These are phyloP conservation scores for Gonapodya sp. DNA, from an alignment of 192 early-diverging fungal species.

Conservation along the genomic window DNA sequence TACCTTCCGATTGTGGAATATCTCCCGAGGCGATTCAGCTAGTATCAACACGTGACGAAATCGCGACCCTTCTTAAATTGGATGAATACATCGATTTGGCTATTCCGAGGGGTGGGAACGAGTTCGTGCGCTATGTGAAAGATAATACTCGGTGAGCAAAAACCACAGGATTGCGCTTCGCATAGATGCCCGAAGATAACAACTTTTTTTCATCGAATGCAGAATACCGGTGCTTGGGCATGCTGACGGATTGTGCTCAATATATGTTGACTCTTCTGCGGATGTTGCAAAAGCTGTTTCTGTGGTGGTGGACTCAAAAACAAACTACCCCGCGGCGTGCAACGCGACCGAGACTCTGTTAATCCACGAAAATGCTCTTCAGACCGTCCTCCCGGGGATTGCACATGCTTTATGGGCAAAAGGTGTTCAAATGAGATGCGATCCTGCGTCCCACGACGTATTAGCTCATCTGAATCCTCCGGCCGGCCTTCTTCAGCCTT, in stretches of 20 bases:
- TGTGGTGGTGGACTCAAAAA: conserved; percentile 88
- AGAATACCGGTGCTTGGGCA: conserved; percentile 99
- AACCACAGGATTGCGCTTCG: not conserved
- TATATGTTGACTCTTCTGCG: conserved; percentile 75
- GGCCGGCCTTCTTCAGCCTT: conserved; percentile 19
- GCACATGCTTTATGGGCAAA: conserved; percentile 45
- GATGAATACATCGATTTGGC: conserved; percentile 93
- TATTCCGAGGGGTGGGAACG: conserved; percentile 88
- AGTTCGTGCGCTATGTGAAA: conserved; percentile 83
- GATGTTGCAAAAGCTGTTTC: conserved; percentile 66
- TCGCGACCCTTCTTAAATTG: conserved; percentile 69
- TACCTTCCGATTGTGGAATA: conserved; percentile 29
- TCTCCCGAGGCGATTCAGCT: conserved; percentile 71
- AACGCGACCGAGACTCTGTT: conserved; percentile 89
- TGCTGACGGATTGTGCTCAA: conserved; percentile 93
- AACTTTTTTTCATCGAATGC: conserved; percentile 1
- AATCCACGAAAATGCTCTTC: conserved; percentile 51
- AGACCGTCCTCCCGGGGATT: conserved; percentile 31
- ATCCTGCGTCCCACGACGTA: conserved; percentile 35
- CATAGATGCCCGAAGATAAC: not conserved
- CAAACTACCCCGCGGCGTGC: conserved; percentile 90
- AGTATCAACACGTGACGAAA: conserved; percentile 82
- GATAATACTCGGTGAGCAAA: conserved; percentile 65
- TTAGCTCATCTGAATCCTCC: conserved; percentile 14
- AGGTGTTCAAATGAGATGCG: conserved; percentile 50